Evolutionary conservation across 257 asterid species (phyloP), one percentile per base, ranked within the genome.

Genomic region (Solanum ossicruentum): DNA sequence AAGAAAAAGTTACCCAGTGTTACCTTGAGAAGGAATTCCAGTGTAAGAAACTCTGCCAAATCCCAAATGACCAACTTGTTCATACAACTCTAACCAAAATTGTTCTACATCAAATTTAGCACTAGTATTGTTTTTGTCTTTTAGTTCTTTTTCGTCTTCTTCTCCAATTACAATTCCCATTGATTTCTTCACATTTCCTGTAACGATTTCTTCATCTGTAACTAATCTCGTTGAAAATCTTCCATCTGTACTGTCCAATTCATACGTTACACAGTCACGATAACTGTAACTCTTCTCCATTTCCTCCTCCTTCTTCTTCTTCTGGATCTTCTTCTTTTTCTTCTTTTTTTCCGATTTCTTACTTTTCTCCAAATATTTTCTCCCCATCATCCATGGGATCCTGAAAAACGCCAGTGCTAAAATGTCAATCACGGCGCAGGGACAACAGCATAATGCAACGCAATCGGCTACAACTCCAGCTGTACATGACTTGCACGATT

Each of bases 371-470:
- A 93, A 26, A 69, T 91, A 89, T 32, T 85, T 88, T 11, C 92
- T 92, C 83, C 97, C 99, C 87, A 95, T 91, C 89, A 92, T 93
- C 92, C 90, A 94, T 71, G 99, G 99, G 63, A 96, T 88, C 92
- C 91, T 95, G 54, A 96, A 54, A 18, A 96, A 89, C 3, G 98
- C 92, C 32, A 96, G 92, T 23, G 92, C 91, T 67, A 96, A 32
- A 18, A 94, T 86, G 89, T 89, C 92, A 49, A 95, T 94, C 58
- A 96, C 94, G 15, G 98, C 95, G 90, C 97, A 95, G 0, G 99
- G 99, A 80, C 99, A 96, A 86, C 97, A 96, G 85, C 99, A 93
- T 32, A 96, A 92, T 23, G 98, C 99, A 61, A 96, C 96, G 86
- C 99, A 96, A 91, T 95, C 99, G 49, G 98, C 98, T 86, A 96